Evolutionary conservation across 2,329 filamentous ascomycete species (phyloP).

Genomic region (Ceratocystis albifundus): DNA sequence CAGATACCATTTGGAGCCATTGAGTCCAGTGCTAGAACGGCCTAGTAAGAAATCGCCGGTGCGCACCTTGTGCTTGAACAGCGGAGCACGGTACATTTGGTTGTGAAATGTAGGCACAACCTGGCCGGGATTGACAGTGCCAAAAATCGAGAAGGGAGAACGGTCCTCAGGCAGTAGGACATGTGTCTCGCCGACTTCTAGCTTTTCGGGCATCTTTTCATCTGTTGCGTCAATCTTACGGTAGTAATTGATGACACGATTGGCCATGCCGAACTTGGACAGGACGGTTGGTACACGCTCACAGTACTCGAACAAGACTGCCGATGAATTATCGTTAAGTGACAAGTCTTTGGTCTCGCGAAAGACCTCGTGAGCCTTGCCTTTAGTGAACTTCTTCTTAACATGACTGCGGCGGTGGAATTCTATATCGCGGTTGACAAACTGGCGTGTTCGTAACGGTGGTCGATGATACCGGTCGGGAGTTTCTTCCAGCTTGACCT

Average conservation of each 20-base stretch:
- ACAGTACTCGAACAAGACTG: slow-evolving; percentile 86
- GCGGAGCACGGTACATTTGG: slow-evolving; percentile 84
- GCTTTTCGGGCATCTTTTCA: slow-evolving; percentile 63
- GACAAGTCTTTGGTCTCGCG: slow-evolving; percentile 69
- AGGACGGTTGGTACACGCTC: slow-evolving; percentile 85
- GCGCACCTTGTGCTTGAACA: slow-evolving; percentile 75
- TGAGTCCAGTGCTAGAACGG: slow-evolving; percentile 64
- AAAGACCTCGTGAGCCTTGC: slow-evolving; percentile 69
- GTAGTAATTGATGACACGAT: slow-evolving; percentile 92
- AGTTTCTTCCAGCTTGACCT: slow-evolving; percentile 65
- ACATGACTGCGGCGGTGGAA: slow-evolving; percentile 60
- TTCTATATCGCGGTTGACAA: slow-evolving; percentile 54
- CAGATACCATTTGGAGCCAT: slow-evolving; percentile 71
- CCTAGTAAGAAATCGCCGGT: slow-evolving; percentile 77
- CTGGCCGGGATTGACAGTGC: slow-evolving; percentile 82
- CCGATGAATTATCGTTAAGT: slow-evolving; percentile 76
- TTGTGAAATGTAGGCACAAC: slow-evolving; percentile 86
- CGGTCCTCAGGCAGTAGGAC: slow-evolving; percentile 86
- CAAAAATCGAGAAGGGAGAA: slow-evolving; percentile 91
- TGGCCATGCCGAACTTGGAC: slow-evolving; percentile 96
- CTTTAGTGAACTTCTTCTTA: slow-evolving; percentile 74
- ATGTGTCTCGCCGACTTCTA: slow-evolving; percentile 76
- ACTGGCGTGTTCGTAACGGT: slow-evolving; percentile 57
- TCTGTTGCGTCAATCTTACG: slow-evolving; percentile 65
- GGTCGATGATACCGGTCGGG: slow-evolving; percentile 77